Conservation (phyloP, 129 eudicot species). For the Flaveria ramosissima region DNA sequence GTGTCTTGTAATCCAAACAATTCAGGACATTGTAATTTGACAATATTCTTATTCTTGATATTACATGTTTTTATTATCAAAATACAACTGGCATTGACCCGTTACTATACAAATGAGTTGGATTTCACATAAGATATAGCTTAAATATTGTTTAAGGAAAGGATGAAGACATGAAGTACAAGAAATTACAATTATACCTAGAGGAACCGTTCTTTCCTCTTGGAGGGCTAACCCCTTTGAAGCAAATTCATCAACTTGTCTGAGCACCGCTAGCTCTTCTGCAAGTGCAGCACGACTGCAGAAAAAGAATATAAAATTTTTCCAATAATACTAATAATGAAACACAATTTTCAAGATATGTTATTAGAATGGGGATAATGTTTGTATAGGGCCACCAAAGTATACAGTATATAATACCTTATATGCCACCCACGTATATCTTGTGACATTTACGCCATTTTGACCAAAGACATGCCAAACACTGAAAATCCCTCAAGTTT, state of each 20-base stretch:
- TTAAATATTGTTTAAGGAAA: not conserved
- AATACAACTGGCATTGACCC: not conserved
- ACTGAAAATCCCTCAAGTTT: not conserved
- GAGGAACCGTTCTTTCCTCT: conserved; percentile 84
- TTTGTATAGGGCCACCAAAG: not conserved
- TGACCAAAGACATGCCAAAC: not conserved
- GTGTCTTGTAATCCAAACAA: not conserved
- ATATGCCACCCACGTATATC: not conserved
- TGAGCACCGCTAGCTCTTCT: conserved; percentile 89
- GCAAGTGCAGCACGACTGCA: conserved; percentile 93
- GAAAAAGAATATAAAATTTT: not conserved
- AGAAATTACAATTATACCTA: conserved; percentile 49
- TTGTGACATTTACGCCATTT: not conserved
- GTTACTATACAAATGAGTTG: not conserved
- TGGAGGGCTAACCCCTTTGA: conserved; percentile 87
- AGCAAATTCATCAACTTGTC: conserved; percentile 91
- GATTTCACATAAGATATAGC: not conserved
- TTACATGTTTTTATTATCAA: not conserved
- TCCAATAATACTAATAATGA: conserved; percentile 12
- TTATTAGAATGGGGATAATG: not conserved
- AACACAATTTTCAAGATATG: conserved; percentile 6
- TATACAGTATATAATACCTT: not conserved
- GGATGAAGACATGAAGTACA: not conserved
- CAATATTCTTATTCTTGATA: too few relatives aligned
- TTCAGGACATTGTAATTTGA: not conserved